A percentile compares a stretch with the other conserved stretches of the same genome.
Evolutionary conservation across 257 asterid species (phyloP).

Genomic region (Solanum bulbocastanum): DNA sequence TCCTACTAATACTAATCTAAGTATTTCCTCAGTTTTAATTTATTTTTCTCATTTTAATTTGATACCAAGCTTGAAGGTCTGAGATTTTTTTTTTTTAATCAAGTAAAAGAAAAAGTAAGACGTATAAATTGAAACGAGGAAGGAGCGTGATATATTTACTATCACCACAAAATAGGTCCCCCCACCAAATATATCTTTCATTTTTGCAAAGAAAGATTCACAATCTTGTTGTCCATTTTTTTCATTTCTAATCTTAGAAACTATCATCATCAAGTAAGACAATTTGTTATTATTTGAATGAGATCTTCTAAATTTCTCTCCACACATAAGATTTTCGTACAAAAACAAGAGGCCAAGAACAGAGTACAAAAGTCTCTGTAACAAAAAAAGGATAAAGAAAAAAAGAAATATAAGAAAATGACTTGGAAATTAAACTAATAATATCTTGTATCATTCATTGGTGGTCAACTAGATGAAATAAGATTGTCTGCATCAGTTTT

Average conservation of each 20-base stretch:
- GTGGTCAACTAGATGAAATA: background rate
- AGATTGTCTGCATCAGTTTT: background rate
- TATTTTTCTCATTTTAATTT: background rate
- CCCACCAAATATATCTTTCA: background rate
- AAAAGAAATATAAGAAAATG: background rate
- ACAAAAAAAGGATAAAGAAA: background rate
- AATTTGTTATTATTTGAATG: background rate
- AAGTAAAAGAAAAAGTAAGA: fast-evolving
- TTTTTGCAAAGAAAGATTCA: background rate
- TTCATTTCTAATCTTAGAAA: background rate
- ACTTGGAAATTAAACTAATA: background rate
- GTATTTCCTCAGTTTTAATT: background rate
- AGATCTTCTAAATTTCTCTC: background rate
- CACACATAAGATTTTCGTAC: background rate
- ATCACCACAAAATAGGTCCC: background rate
- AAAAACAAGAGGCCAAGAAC: background rate
- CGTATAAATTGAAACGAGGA: fast-evolving
- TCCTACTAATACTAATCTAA: background rate
- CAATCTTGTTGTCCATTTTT: background rate
- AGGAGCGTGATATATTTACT: background rate
- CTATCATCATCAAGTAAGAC: background rate
- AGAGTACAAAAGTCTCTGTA: background rate
- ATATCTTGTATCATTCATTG: background rate
- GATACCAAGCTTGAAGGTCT: fast-evolving
- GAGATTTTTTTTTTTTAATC: fast-evolving